phyloP scores from a whole-genome alignment of 2,329 filamentous ascomycete genomes.

The Fusarium sp. region DNA sequence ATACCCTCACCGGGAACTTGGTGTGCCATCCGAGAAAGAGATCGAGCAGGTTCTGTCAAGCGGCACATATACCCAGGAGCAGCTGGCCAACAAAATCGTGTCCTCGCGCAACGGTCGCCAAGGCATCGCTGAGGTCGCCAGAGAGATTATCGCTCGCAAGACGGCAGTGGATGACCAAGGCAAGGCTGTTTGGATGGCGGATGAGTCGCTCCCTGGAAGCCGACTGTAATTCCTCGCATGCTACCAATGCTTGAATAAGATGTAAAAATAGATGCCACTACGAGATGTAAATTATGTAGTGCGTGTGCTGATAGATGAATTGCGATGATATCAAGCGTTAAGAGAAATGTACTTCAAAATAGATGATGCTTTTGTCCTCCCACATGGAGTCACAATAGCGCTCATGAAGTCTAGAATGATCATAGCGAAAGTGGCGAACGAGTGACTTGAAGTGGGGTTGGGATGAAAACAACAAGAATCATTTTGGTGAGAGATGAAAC shows the following conservation, averaged over 20 bases:
- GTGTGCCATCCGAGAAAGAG: slow-evolving; percentile 77
- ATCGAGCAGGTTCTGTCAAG: slow-evolving; percentile 57
- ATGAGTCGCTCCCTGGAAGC: slow-evolving; percentile 45
- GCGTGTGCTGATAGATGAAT: slow-evolving; percentile 42
- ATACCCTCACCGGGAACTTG: slow-evolving; percentile 78
- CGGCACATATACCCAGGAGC: slow-evolving; percentile 55
- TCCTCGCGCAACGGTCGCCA: slow-evolving; percentile 69
- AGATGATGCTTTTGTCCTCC: slow-evolving; percentile 14
- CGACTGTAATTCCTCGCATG: slow-evolving; percentile 43
- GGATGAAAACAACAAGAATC: slow-evolving; percentile 38
- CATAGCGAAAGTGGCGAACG: slow-evolving; percentile 27
- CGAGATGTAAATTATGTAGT: slow-evolving; percentile 28
- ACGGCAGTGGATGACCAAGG: slow-evolving; percentile 59
- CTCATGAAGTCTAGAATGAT: slow-evolving; percentile 3
- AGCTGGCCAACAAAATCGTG: slow-evolving; percentile 73
- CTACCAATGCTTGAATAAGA: slow-evolving; percentile 18
- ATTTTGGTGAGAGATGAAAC: slow-evolving; percentile 17
- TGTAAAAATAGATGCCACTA: slow-evolving; percentile 44
- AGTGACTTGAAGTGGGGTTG: slow-evolving; percentile 27
- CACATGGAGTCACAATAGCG: slow-evolving; percentile 9
- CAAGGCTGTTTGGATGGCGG: slow-evolving; percentile 52
- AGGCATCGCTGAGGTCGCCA: slow-evolving; percentile 73
- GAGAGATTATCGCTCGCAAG: slow-evolving; percentile 74
- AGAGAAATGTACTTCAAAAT: slow-evolving; percentile 11
- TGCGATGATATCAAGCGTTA: slow-evolving; percentile 23